phyloP scores from a whole-genome alignment of 352 stramenopile genomes.

The Globisporangium uncinulatum region DNA sequence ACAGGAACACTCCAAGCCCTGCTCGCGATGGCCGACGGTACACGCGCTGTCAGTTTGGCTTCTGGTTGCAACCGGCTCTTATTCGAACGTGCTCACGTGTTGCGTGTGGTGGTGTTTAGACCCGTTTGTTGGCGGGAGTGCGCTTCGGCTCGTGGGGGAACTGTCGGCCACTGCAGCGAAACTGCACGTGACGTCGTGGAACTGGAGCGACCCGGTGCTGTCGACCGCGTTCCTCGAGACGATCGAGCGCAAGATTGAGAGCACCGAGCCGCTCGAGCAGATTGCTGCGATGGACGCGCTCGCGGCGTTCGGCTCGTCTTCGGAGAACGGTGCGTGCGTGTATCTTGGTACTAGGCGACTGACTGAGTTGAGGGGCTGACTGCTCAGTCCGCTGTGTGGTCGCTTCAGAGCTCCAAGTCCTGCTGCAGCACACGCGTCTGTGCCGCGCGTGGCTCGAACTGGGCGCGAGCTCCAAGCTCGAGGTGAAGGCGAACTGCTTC shows the following conservation, averaged over 20 bases:
- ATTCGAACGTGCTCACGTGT: not conserved
- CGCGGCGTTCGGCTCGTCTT: slow-evolving; percentile 71
- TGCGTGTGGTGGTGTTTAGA: slow-evolving; percentile 24
- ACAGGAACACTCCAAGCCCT: slow-evolving; percentile 60
- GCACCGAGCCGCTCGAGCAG: slow-evolving; percentile 52
- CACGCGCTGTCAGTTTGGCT: not conserved
- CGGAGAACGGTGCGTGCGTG: slow-evolving; percentile 57
- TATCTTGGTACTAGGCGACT: not conserved
- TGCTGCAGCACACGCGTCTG: slow-evolving; percentile 65
- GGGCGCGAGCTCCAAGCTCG: slow-evolving; percentile 55
- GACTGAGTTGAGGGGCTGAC: not conserved
- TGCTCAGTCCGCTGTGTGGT: not conserved
- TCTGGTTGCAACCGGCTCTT: not conserved
- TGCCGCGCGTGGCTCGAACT: slow-evolving; percentile 56
- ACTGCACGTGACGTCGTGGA: slow-evolving; percentile 66
- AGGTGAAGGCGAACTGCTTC: slow-evolving; percentile 72
- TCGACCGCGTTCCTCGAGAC: slow-evolving; percentile 77
- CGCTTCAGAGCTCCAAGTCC: slow-evolving; percentile 50
- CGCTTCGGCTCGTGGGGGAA: slow-evolving; percentile 70
- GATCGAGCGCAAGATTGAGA: slow-evolving; percentile 66
- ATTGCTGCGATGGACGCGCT: slow-evolving; percentile 84
- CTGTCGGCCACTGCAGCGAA: slow-evolving; percentile 64
- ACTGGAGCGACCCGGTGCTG: slow-evolving; percentile 64
- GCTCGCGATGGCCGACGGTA: slow-evolving; percentile 55
- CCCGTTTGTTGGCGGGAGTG: slow-evolving; percentile 72